Evolutionary conservation across 2,329 filamentous ascomycete species (phyloP).

Genomic region (Albifimbria verrucaria): DNA sequence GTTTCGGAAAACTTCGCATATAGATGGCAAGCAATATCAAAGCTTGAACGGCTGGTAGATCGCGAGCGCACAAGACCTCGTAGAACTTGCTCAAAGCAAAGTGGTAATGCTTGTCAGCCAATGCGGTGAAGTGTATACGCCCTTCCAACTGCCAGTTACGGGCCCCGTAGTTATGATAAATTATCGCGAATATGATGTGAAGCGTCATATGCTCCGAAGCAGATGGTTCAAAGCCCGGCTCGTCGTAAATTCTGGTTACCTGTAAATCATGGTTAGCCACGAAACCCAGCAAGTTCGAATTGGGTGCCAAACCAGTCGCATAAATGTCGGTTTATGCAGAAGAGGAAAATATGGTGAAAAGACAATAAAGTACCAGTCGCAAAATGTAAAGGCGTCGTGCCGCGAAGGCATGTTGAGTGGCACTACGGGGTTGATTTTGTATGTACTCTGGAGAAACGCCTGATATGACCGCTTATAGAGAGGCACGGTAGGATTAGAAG

Average conservation of each 20-base stretch:
- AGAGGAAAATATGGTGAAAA: conserved; percentile 71
- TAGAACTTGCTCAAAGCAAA: conserved; percentile 68
- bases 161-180: conserved; percentile 74
- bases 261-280: conserved; percentile 21
- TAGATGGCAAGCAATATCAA: conserved; percentile 69
- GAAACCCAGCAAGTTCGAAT: conserved; percentile 18
- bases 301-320: conserved; percentile 66
- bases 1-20: conserved; percentile 74
- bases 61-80: conserved; percentile 58
- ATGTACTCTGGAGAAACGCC: conserved; percentile 63
- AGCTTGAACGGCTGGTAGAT: conserved; percentile 68
- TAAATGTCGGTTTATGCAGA: conserved; percentile 72
- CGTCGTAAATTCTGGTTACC: conserved; percentile 67
- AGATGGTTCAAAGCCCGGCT: conserved; percentile 59
- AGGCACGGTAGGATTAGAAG: conserved; percentile 35
- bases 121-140: conserved; percentile 53
- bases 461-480: conserved; percentile 70
- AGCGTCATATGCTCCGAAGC: conserved; percentile 66
- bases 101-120: conserved; percentile 76
- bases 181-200: conserved; percentile 76
- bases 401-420: conserved; percentile 60
- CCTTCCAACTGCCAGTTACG: conserved; percentile 60
- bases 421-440: conserved; percentile 57
- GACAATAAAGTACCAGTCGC: conserved; percentile 72
- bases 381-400: conserved; percentile 63